Percentiles rank a stretch among this genome's conserved stretches.
These are phyloP conservation scores for Colletotrichum ledebouriae DNA, from an alignment of 2,329 filamentous ascomycete species.

Conservation along the genomic window DNA sequence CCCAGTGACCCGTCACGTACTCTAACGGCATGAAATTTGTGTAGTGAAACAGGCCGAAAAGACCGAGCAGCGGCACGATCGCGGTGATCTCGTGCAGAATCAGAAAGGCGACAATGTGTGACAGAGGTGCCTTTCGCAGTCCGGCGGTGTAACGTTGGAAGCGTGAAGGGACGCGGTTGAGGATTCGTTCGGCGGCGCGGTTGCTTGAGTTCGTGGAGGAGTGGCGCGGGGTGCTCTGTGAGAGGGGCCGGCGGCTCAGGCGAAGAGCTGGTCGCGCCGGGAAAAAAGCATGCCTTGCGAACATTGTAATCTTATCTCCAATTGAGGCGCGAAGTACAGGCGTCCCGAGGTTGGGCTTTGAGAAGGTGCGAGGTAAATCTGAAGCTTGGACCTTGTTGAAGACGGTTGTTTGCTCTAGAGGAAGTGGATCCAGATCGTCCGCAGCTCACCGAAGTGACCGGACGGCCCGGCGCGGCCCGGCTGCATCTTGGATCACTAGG, in stretches of 20 bases:
- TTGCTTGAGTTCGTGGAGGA: conserved; percentile 48
- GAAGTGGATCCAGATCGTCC: neutral
- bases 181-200: conserved; percentile 57
- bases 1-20: conserved; percentile 65
- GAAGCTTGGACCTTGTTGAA: conserved; percentile 11
- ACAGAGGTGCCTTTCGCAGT: conserved; percentile 81
- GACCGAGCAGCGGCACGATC: conserved; percentile 80
- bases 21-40: conserved; percentile 76
- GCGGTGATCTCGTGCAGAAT: conserved; percentile 94
- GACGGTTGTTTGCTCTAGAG: neutral
- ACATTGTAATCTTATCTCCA: neutral
- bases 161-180: conserved; percentile 71
- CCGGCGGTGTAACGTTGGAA: conserved; percentile 78
- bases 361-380: neutral
- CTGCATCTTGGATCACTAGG: neutral
- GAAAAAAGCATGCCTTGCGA: conserved; percentile 16
- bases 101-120: conserved; percentile 88
- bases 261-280: conserved; percentile 14
- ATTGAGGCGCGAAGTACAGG: neutral
- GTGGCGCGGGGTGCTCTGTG: conserved; percentile 7
- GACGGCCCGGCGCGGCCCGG: conserved; percentile 9
- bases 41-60: conserved; percentile 86
- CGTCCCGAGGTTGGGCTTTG: neutral
- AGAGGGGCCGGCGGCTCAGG: neutral
- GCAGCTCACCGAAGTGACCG: conserved; percentile 12